Percentiles rank a stretch among this genome's conserved stretches.
phyloP scores from a whole-genome alignment of 768 basidiomycete species.

The Dentipellis fragilis region DNA sequence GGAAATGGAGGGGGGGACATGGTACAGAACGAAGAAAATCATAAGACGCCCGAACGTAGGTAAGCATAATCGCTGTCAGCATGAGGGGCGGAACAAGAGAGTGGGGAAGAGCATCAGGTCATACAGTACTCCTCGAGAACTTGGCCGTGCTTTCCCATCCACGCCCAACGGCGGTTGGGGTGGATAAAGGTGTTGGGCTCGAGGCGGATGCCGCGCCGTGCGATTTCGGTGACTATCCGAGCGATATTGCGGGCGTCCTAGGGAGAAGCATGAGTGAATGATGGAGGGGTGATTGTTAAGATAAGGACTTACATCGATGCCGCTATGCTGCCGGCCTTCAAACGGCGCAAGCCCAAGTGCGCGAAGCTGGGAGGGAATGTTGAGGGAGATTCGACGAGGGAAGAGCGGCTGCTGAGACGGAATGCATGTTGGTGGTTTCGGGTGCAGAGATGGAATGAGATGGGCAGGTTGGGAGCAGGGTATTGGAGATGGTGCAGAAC shows the following conservation, averaged over 20 bases:
- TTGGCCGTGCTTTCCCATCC: conserved; percentile 77
- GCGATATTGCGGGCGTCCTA: conserved; percentile 89
- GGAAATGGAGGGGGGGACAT: not conserved
- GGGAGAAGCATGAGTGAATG: not conserved
- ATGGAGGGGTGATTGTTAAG: not conserved
- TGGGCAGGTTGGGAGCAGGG: not conserved
- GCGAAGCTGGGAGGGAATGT: conserved; percentile 66
- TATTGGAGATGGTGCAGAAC: not conserved
- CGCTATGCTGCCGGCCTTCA: conserved; percentile 77
- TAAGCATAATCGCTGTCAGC: not conserved
- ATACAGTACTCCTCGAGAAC: conserved; percentile 39
- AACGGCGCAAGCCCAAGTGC: conserved; percentile 68
- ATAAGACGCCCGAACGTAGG: not conserved
- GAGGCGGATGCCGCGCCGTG: conserved; percentile 53
- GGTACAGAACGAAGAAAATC: not conserved
- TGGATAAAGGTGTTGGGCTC: conserved; percentile 66
- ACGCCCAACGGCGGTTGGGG: conserved; percentile 60
- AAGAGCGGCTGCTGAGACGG: conserved; percentile 11
- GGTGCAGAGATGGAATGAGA: not conserved
- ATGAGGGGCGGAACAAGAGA: not conserved
- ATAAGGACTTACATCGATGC: conserved; percentile 69
- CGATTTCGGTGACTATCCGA: conserved; percentile 73
- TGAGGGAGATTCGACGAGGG: conserved; percentile 31
- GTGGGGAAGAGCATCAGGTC: not conserved
- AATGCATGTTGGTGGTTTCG: not conserved